Evolutionary conservation across 208 protist genomes (phyloP), one percentile per base, ranked within the genome.

Genomic region (Lotmaria passim): DNA sequence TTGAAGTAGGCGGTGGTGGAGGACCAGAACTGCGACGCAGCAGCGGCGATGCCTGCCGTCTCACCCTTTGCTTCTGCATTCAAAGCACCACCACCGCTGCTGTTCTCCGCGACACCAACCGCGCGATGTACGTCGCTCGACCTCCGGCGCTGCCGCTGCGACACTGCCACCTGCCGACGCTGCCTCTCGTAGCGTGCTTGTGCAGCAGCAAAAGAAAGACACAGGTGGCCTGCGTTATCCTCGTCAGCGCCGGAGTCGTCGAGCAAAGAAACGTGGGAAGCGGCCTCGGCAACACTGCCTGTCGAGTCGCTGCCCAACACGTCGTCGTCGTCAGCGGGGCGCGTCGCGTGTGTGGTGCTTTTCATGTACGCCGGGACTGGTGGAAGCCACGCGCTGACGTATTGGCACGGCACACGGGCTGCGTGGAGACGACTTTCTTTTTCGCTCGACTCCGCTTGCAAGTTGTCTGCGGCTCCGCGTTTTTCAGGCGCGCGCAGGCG

Each of bases 131-230:
- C n/a, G n/a, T n/a, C n/a, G n/a, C n/a, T n/a, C n/a, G n/a, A n/a
- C n/a, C n/a, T n/a, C n/a, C n/a, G n/a, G n/a, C n/a, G n/a, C n/a
- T n/a, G n/a, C n/a, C n/a, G n/a, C n/a, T n/a, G n/a, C n/a, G n/a
- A n/a, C n/a, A n/a, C n/a, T n/a, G n/a, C n/a, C n/a, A n/a, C n/a
- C n/a, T n/a, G n/a, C n/a, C 24, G 46, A 15, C 67, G 50, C 30
- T 47, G 36, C 7, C 26, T 30, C 26, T 60, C 60, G 53, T 75
- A 75, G 61, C n/a, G 70, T 7, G 70, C 70, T 34, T 69, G 70
- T 1, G 70, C 70, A 2, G 21, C 55, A 5, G 61, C 51, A 31
- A 75, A 69, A 0, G 51, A 62, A 14, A 59, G 12, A 28, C 70
- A 69, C 7, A 19, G 28, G 2, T 26, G 11, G 7, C 3, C 8